These are phyloP conservation scores for Leccinum fibrillosum DNA, from an alignment of 768 basidiomycete genomes.

Conservation along the genomic window DNA sequence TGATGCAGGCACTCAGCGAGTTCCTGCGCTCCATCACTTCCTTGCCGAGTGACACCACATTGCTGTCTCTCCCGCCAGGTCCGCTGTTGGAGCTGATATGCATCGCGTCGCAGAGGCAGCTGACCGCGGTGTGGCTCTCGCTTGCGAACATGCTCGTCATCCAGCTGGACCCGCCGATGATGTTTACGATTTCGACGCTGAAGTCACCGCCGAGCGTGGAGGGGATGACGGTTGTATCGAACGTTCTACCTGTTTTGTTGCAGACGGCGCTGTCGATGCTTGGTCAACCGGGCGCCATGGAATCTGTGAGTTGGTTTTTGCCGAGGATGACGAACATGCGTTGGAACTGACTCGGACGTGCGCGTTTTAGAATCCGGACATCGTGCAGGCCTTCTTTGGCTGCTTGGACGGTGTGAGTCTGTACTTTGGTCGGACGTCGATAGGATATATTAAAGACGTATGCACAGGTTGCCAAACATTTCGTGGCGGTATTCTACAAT, in stretches of 20 bases:
- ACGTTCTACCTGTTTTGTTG: slow-evolving; percentile 55
- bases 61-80: slow-evolving; percentile 77
- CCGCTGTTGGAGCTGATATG: slow-evolving; percentile 82
- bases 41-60: slow-evolving; percentile 69
- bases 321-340: neutral
- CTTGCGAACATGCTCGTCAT: slow-evolving; percentile 76
- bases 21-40: slow-evolving; percentile 84
- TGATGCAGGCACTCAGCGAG: slow-evolving; percentile 67
- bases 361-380: slow-evolving; percentile 73
- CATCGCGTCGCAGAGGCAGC: slow-evolving; percentile 62
- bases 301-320: slow-evolving; percentile 45
- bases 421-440: neutral
- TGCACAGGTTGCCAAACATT: slow-evolving; percentile 50
- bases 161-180: slow-evolving; percentile 73
- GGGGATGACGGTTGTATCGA: slow-evolving; percentile 53
- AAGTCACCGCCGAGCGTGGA: slow-evolving; percentile 53
- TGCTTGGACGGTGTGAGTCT: slow-evolving; percentile 70
- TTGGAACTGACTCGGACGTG: slow-evolving; percentile 5
- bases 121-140: slow-evolving; percentile 83
- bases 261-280: slow-evolving; percentile 54
- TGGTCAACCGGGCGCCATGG: slow-evolving; percentile 61
- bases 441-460: neutral
- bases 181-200: slow-evolving; percentile 37
- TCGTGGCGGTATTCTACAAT: slow-evolving; percentile 48
- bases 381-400: slow-evolving; percentile 85